Evolutionary conservation across 306 rosid genomes (phyloP).

Genomic region (Corylus heterophylla): DNA sequence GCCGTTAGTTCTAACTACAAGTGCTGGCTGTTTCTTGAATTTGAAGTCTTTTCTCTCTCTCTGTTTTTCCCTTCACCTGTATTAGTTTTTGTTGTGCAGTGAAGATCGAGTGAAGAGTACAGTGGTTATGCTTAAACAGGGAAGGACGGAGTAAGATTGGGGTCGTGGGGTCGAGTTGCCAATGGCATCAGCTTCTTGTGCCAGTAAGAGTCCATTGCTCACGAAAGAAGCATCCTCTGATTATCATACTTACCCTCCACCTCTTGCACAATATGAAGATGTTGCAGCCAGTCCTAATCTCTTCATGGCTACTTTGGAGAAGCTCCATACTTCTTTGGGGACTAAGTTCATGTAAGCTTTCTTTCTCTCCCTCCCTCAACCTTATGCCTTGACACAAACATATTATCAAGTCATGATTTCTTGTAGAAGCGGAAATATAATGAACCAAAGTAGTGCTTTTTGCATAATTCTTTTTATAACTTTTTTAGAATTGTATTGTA

Average conservation of each 20-base stretch:
- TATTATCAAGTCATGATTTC: background rate
- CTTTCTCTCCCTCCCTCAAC: background rate
- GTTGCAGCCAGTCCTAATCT: slow-evolving; percentile 50
- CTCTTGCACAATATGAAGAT: slow-evolving; percentile 61
- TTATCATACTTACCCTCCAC: slow-evolving; percentile 52
- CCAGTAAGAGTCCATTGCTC: slow-evolving; percentile 39
- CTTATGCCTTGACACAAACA: background rate
- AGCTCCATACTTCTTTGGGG: slow-evolving; percentile 68
- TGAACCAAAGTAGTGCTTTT: background rate
- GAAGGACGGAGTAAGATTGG: slow-evolving; percentile 24
- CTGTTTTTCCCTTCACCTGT: background rate
- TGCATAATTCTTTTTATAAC: background rate
- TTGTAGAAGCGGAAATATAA: background rate
- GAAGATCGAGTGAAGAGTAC: slow-evolving; percentile 24
- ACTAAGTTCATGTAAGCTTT: slow-evolving; percentile 82
- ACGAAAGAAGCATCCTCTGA: slow-evolving; percentile 42
- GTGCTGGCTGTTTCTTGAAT: slow-evolving; percentile 10
- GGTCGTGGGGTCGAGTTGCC: slow-evolving; percentile 17
- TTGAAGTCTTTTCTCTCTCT: background rate
- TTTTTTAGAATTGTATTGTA: background rate
- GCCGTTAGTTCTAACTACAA: slow-evolving; percentile 12
- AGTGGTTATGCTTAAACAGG: slow-evolving; percentile 34
- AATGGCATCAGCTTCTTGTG: slow-evolving; percentile 76
- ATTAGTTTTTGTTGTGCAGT: slow-evolving; percentile 22
- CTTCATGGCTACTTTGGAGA: slow-evolving; percentile 66